Percentiles rank a stretch among this genome's conserved stretches.
Evolutionary conservation across 768 basidiomycete genomes (phyloP).

Genomic region (Mycena crocata): DNA sequence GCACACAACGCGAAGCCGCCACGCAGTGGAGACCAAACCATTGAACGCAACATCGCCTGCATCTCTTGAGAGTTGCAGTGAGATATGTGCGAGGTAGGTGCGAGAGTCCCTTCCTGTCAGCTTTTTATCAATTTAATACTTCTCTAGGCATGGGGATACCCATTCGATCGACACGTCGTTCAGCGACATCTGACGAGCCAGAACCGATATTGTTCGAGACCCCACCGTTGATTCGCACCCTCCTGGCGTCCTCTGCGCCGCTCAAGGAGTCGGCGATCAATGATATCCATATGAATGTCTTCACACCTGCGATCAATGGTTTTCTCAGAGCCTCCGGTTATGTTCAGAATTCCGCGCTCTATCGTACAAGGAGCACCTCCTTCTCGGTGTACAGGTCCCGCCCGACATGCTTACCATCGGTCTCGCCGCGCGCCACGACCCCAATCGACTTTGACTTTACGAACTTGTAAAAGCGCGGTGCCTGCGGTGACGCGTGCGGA

Average conservation of each 20-base stretch:
- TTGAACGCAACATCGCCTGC: slow-evolving; percentile 29
- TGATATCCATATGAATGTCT: slow-evolving; percentile 63
- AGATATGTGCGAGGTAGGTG: slow-evolving; percentile 58
- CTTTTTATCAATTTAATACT: too few species aligned
- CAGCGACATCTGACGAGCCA: slow-evolving; percentile 44
- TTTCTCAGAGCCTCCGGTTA: slow-evolving; percentile 53
- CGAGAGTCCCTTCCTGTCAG: too few species aligned
- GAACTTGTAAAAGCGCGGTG: slow-evolving; percentile 61
- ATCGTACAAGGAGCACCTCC: slow-evolving; percentile 28
- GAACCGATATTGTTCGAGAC: slow-evolving; percentile 20
- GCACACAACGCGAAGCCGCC: slow-evolving; percentile 36
- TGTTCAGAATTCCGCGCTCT: slow-evolving; percentile 47
- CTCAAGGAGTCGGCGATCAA: slow-evolving; percentile 47
- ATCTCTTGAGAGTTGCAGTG: slow-evolving; percentile 59
- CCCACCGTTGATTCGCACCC: slow-evolving; percentile 45
- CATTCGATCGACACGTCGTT: slow-evolving; percentile 54
- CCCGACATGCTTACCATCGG: slow-evolving; percentile 54
- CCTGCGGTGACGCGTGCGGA: slow-evolving; percentile 52
- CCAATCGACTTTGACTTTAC: slow-evolving; percentile 48
- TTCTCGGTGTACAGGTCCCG: slow-evolving; percentile 28
- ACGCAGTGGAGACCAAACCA: slow-evolving; percentile 43
- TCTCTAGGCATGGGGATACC: too few species aligned
- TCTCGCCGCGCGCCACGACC: slow-evolving; percentile 47
- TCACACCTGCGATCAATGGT: slow-evolving; percentile 49
- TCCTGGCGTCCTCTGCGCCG: slow-evolving; percentile 48